Evolutionary conservation across 2,329 filamentous ascomycete species (phyloP).

Genomic region (Helicocarpus griseus): DNA sequence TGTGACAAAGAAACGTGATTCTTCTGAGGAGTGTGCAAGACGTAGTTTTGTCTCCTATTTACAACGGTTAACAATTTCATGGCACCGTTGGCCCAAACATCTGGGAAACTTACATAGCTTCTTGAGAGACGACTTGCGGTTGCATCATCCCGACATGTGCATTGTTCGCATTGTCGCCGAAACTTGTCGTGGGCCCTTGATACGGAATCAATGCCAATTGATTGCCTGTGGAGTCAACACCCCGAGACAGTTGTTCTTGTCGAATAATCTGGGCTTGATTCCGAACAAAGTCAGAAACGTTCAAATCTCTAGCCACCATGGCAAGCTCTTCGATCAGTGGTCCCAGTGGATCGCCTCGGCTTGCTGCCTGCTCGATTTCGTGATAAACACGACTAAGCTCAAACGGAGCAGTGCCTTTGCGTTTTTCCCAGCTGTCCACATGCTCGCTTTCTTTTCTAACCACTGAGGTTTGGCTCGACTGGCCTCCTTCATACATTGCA

Average conservation of each 20-base stretch:
- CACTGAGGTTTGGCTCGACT: background rate
- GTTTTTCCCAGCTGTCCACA: slow-evolving; percentile 5
- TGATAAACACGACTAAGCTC: slow-evolving; percentile 21
- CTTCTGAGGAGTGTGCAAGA: background rate
- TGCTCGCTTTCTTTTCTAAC: background rate
- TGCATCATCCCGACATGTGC: background rate
- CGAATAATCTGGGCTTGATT: background rate
- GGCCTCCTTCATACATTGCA: background rate
- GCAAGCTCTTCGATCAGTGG: slow-evolving; percentile 21
- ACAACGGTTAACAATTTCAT: background rate
- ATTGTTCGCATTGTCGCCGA: background rate
- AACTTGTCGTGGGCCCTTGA: background rate
- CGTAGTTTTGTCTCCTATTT: background rate
- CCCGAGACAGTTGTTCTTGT: background rate
- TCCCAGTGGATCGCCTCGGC: slow-evolving; percentile 19
- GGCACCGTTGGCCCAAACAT: background rate
- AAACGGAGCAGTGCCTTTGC: slow-evolving; percentile 9
- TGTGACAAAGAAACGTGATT: background rate
- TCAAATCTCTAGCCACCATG: slow-evolving; percentile 9
- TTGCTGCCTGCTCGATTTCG: slow-evolving; percentile 22
- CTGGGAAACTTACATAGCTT: background rate
- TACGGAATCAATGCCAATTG: background rate
- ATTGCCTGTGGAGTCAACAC: background rate
- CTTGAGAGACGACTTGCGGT: background rate
- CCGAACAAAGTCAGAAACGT: background rate